Base-by-base conservation (phyloP, 2,329 filamentous ascomycete species). In the Fusarium pseudograminearum region DNA sequence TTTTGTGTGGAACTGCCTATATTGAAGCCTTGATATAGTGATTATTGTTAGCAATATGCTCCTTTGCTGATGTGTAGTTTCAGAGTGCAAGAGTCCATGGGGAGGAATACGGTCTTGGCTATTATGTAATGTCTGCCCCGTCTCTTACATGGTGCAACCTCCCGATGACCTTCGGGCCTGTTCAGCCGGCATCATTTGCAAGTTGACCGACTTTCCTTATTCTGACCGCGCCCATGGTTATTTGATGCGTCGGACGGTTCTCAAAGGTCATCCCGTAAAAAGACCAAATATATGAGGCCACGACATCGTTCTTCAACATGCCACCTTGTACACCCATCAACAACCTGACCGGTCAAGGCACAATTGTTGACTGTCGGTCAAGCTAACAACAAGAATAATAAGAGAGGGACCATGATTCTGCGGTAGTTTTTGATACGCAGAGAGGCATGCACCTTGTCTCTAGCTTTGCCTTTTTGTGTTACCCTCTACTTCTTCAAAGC, bases 321-420 rank as follows among this genome's bases (percentile, higher is more conserved):
- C 54, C 55, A 64, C 56, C 60, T 57, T 69, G 65, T 70, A 50
- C 58, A 28, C 69, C 65, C 59, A 63, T 62, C 30, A 18, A 38
- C 30, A 65, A 54, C 44, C 40, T 54, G 58, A 72, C 69, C 71
- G 69, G 69, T 72, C 69, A 73, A 73, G 55, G 38, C 31, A 34
- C 40, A 47, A 41, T 31, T 48, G 30, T 42, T 54, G 36, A 36
- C 30, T 34, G 31, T 55, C 51, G 52, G 55, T 55, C 51, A 71
- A 52, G 38, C 38, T 24, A 48, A 58, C 26, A 24, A 20, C 36
- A 20, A 56, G 44, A 66, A 55, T 18, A 50, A 46, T 24, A 33
- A 20, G 38, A 57, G 36, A 30, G 26, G 57, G 31, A 33, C 40
- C 38, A 20, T 30, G 26, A 44, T 42, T 54, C 48, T 52, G 26